Base-by-base conservation (phyloP, 164 flowering plant genomes). In the Buxus sempervirens region DNA sequence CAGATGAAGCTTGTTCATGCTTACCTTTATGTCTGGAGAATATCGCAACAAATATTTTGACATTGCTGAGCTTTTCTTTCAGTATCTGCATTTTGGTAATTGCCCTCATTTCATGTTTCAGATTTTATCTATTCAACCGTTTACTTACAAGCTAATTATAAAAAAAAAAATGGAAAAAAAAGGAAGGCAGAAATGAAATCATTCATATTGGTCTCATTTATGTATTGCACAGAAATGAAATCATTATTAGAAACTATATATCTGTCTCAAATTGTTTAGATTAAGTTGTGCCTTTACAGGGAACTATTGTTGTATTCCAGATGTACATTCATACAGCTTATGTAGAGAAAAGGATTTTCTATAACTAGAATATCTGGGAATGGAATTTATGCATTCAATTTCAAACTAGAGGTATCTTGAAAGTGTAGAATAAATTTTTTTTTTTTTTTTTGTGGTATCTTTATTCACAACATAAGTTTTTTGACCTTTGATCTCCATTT, bases 71-170 rank as follows among this genome's bases (percentile, higher is more conserved):
- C 81, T 93, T 85, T 75, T 67, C 83, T 67, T 93, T 93, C 85
- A 82, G 86, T 58, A 62, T 80, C 81, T 96, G 99, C 83, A 77
- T 86, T 73, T 74, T 96, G 99, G 99, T 96, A 89, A 78, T 67
- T 72, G 0, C 63, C 58, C 32, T 67, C 19, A 25, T 38, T 22
- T 6, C 21, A 25, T 63, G 19, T 24, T 22, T 13, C 19, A 22
- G 9, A 38, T 9, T 32, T 53, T 54, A 41, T 38, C 42, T 20
- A 26, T 19, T 24, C 20, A 16, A 19, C 13, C 1, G 27, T 14
- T 26, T 58, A 18, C 26, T 58, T 27, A 6, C 18, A 4, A 45
- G 12, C 51, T 45, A 45, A 15, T 45, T 45, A 6, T 5, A 45
- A 10, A 10, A 10, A 45, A 15, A 45, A 15, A 45, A 45, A n/a